Evolutionary conservation across 306 rosid species (phyloP), one percentile per base, ranked within the genome.

Genomic region (Alnus rubra): DNA sequence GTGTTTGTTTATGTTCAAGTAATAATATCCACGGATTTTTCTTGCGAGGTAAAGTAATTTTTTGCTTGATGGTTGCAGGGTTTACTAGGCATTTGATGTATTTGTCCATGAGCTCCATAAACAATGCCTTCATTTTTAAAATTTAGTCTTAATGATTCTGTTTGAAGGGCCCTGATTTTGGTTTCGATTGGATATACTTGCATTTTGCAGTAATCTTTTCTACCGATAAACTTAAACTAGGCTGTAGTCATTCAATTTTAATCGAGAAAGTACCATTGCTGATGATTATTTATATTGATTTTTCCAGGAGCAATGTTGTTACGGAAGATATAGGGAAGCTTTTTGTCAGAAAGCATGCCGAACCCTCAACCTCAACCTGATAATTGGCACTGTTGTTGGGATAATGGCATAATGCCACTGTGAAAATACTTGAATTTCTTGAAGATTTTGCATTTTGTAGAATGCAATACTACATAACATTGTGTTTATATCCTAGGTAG

Each of bases 301-400:
- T 81, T 82, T 84, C 50, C 93, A 95, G 98, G 97, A 93, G 89
- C 76, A 95, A 95, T 50, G 47, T 92, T 84, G 98, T 90, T 64
- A 95, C 98, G 11, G 98, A 95, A 87, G 98, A 95, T 87, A 80
- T 95, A 12, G 84, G 88, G 87, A 95, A 85, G 92, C 94, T 95
- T 39, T 95, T 95, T 82, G 96, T 95, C 82, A 87, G 88, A 72
- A 92, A 88, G 86, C 85, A 74, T 8, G 69, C 83, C 53, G 89
- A 84, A 47, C 81, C 85, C 51, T 81, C 86, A 59, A 48, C 85
- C 51, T 81, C 86, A 59, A 48, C 87, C 16, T 74, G 83, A 75
- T 55, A 75, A 58, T 74, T 11, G 73, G 59, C 76, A 80, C 76
- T 79, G 74, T 56, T 58, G 74, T 80, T 67, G 71, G 45, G 83